Evolutionary conservation across 495 filamentous ascomycete genomes (phyloP), one percentile per base, ranked within the genome.

Genomic region (Aspergillus carlsbadensis): DNA sequence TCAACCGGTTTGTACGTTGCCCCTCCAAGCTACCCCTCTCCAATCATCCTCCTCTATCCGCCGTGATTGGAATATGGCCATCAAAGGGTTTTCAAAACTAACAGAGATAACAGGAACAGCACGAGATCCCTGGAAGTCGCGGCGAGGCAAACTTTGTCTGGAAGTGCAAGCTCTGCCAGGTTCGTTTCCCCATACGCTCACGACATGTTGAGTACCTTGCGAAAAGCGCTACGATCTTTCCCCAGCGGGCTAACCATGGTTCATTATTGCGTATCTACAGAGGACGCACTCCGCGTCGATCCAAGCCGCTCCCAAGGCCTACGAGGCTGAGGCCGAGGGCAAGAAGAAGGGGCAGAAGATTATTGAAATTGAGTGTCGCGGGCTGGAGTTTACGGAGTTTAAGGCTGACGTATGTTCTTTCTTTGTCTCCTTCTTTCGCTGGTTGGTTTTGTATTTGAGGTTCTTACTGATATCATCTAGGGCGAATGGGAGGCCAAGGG

Each of bases 81-180:
- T n/a, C n/a, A n/a, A n/a, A n/a, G n/a, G n/a, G n/a, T n/a, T n/a
- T n/a, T n/a, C 29, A 4, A 15, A 2, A 1, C 35, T 39, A 46
- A 47, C 47, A 37, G 14, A 22, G 10, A 10, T 34, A 22, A 11
- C 45, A 98, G 92, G 92, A 96, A 65, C 78, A 70, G 48, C 87
- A 92, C 63, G 93, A 96, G 51, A 85, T 95, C 64, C 91, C 89
- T 52, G 91, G 91, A 14, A 95, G 91, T 71, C 83, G 89, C 44
- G 94, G 94, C 42, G 92, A 98, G 72, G 95, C 94, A 8, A 96
- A 96, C 72, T 96, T 98, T 69, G 94, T 98, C 43, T 98, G 93
- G 93, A 89, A 84, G 67, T 98, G 94, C 80, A 96, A 91, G 70
- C 87, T 90, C 60, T 98, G 91, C 82, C 86, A 84, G 78, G 90